These are phyloP conservation scores for Xylariomycetidae sp. DNA, from an alignment of 2,329 filamentous ascomycete genomes.

Conservation along the genomic window DNA sequence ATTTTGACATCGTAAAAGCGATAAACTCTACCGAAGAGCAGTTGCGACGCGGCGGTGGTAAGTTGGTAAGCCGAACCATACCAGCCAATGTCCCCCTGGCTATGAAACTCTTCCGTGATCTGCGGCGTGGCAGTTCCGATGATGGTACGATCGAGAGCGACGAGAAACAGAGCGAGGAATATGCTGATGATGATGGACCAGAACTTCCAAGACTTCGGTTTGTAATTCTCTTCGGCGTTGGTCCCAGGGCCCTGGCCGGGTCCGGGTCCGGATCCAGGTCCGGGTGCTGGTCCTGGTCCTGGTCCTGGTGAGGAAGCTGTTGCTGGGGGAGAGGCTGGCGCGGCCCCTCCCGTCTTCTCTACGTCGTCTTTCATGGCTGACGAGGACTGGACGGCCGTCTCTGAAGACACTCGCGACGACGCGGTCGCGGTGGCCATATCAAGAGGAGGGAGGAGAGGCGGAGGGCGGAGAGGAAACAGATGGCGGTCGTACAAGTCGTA, in stretches of 20 bases:
- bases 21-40: conserved; percentile 49
- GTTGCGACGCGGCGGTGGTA: conserved; percentile 49
- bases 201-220: conserved; percentile 47
- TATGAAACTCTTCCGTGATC: conserved; percentile 52
- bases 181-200: conserved; percentile 50
- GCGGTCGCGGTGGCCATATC: conserved; percentile 8
- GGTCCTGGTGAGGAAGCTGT: conserved; percentile 2
- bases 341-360: conserved; percentile 9
- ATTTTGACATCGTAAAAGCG: conserved; percentile 46
- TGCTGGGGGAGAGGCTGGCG: not conserved
- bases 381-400: conserved; percentile 6
- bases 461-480: conserved; percentile 1
- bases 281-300: not conserved
- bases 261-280: not conserved
- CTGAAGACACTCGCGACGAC: conserved; percentile 9
- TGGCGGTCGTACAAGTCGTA: too few relatives aligned
- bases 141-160: conserved; percentile 53
- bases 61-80: conserved; percentile 58
- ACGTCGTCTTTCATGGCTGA: conserved; percentile 11
- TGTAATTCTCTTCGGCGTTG: conserved; percentile 35
- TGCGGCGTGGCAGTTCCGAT: conserved; percentile 47
- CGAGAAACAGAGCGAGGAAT: conserved; percentile 50
- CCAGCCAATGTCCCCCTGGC: conserved; percentile 57
- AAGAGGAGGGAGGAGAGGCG: not conserved
- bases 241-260: conserved; percentile 3